Evolutionary conservation across 768 basidiomycete genomes (phyloP), one percentile per base, ranked within the genome.

Genomic region (Phylloporus sp.): DNA sequence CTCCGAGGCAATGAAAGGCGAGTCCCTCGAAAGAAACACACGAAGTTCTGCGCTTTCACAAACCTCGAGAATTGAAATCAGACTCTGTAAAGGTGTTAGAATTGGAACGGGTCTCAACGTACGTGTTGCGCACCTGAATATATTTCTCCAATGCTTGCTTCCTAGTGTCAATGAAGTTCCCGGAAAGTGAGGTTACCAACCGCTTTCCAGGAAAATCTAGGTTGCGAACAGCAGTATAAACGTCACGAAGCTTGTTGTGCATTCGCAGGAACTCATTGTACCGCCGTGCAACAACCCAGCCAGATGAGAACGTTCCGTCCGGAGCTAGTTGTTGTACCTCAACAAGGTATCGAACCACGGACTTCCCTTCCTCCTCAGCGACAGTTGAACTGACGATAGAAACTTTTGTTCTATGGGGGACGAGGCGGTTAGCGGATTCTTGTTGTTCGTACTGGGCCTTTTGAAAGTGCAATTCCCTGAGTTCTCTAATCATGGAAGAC

Each of bases 201-300:
- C 86, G 80, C 67, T 97, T 98, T 0, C 90, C 87, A 4, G 96
- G 96, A 55, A 99, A 87, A 53, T 97, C 93, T 38, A 93, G 74
- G 49, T 74, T 74, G 52, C 79, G 77, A 20, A 88, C 84, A 8
- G 79, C 53, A 9, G 70, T 65, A 57, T 85, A 84, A 36, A 81
- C 79, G 38, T 96, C 96, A 48, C 82, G 79, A 41, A 99, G 69
- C 49, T 84, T 84, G 59, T 82, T 86, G 61, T 96, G 89, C 76
- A 97, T 84, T 44, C 78, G 84, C 52, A 86, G 77, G 64, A 99
- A 99, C 61, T 98, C 94, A 64, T 93, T 96, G 67, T 96, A 99
- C 50, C 96, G 73, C 54, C 94, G 73, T 9, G 92, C 89, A 7
- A 97, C 84, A 26, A 93, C 84, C 96, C 96, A 99, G 1, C 90